Conservation (phyloP, 2,329 filamentous ascomycete species). For the Septoria petroselini region DNA sequence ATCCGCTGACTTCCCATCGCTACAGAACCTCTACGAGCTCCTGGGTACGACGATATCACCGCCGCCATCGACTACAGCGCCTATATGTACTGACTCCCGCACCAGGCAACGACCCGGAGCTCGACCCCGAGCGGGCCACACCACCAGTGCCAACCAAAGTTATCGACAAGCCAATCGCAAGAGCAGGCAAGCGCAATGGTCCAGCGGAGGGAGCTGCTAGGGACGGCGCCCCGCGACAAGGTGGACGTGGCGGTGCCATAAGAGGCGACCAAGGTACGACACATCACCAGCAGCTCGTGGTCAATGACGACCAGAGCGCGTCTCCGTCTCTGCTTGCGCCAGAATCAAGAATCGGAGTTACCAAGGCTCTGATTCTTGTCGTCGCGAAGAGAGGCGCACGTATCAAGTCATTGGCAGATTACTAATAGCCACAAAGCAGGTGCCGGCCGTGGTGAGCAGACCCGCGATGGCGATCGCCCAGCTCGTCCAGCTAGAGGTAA, state of each 20-base stretch:
- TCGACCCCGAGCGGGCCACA: conserved; percentile 70
- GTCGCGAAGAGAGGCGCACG: neutral
- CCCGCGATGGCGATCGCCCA: conserved; percentile 62
- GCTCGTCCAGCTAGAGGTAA: conserved; percentile 40
- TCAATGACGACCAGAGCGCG: neutral
- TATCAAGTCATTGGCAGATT: neutral
- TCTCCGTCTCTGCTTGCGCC: neutral
- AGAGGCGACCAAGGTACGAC: conserved; percentile 78
- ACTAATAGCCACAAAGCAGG: conserved; percentile 53
- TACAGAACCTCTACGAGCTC: conserved; percentile 93
- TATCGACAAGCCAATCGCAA: conserved; percentile 75
- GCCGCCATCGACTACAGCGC: conserved; percentile 10
- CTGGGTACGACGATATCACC: conserved; percentile 66
- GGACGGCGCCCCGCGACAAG: conserved; percentile 39
- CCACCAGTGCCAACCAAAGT: conserved; percentile 74
- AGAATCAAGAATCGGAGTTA: no score
- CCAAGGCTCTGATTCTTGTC: no score
- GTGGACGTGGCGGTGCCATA: conserved; percentile 52
- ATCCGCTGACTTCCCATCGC: conserved; percentile 24
- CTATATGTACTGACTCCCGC: conserved; percentile 26
- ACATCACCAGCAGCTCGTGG: neutral
- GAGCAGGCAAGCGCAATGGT: conserved; percentile 82
- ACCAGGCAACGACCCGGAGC: conserved; percentile 64
- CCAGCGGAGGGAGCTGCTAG: conserved; percentile 64
- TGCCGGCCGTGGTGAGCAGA: conserved; percentile 73